Percentiles rank a stretch among this genome's conserved stretches.
Evolutionary conservation across 371 early-diverging fungal genomes (phyloP).

Genomic region (Mucor mucedo): DNA sequence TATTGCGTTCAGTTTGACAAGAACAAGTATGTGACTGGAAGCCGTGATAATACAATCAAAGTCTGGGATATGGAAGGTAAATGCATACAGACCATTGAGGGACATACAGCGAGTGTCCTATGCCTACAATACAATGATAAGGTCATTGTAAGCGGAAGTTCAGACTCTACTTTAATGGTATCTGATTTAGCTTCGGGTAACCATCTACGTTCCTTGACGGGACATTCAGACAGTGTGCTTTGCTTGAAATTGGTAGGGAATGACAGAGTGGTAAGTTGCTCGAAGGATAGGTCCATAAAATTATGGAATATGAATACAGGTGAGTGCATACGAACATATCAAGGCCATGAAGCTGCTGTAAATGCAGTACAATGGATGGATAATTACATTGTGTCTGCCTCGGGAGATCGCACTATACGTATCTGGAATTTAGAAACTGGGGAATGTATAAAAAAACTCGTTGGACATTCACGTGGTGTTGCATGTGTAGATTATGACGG

Average conservation of each 20-base stretch:
- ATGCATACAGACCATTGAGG: slow-evolving; percentile 74
- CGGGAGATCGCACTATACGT: slow-evolving; percentile 82
- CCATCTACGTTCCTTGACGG: slow-evolving; percentile 26
- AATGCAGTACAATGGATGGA: slow-evolving; percentile 76
- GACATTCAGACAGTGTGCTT: slow-evolving; percentile 80
- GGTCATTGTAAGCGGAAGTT: slow-evolving; percentile 89
- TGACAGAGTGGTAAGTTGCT: slow-evolving; percentile 82
- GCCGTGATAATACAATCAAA: slow-evolving; percentile 89
- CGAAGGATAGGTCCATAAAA: slow-evolving; percentile 90
- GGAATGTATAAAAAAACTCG: slow-evolving; percentile 55
- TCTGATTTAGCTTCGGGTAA: slow-evolving; percentile 73
- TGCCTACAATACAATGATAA: slow-evolving; percentile 84
- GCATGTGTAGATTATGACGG: slow-evolving; percentile 96
- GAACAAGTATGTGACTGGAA: slow-evolving; percentile 86
- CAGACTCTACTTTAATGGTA: slow-evolving; percentile 86
- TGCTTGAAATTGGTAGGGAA: slow-evolving; percentile 76
- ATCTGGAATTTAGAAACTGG: slow-evolving; percentile 78
- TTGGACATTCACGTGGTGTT: slow-evolving; percentile 79
- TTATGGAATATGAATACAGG: slow-evolving; percentile 81
- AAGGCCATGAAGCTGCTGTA: slow-evolving; percentile 77
- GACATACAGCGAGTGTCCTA: slow-evolving; percentile 91
- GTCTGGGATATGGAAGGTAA: slow-evolving; percentile 70
- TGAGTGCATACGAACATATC: slow-evolving; percentile 65
- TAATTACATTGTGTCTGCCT: slow-evolving; percentile 71
- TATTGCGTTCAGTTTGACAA: slow-evolving; percentile 93